Conservation (phyloP, 2,329 filamentous ascomycete species). For the Phoma sp. region DNA sequence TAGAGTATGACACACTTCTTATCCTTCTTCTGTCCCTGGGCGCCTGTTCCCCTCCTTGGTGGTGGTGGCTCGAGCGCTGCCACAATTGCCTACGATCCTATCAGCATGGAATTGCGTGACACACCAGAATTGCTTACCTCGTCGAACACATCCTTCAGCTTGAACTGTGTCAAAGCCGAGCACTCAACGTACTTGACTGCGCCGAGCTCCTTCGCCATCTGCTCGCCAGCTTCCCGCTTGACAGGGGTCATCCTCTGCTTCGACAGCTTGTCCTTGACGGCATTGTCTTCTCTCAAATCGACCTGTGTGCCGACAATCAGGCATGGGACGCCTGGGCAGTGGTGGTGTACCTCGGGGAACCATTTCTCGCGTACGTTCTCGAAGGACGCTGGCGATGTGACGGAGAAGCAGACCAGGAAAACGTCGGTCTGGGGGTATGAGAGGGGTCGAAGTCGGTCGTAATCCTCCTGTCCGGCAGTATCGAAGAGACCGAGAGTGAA, state of each 20-base stretch:
- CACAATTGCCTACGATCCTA: constrained; percentile 76
- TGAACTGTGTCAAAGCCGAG: constrained; percentile 96
- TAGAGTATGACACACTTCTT: constrained; percentile 48
- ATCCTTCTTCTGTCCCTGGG: constrained; percentile 43
- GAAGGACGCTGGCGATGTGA: constrained; percentile 95
- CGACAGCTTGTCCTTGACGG: constrained; percentile 85
- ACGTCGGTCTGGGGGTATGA: constrained; percentile 99
- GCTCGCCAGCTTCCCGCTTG: constrained; percentile 88
- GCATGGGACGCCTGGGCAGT: constrained; percentile 97
- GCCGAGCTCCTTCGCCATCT: constrained; percentile 96
- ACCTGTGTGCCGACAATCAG: constrained; percentile 97
- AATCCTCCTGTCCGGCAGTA: constrained; percentile 99
- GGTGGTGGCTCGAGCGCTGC: constrained; percentile 88
- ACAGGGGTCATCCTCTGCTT: constrained; percentile 98
- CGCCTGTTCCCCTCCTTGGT: constrained; percentile 60
- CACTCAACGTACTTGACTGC: constrained; percentile 99
- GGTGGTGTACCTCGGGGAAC: constrained; percentile 98
- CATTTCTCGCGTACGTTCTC: constrained; percentile 99
- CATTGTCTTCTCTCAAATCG: constrained; percentile 87
- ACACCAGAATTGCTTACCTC: constrained; percentile 68
- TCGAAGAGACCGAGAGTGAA: constrained; percentile 98
- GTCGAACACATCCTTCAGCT: constrained; percentile 98
- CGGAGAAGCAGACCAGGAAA: constrained; percentile 98
- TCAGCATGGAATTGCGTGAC: constrained; percentile 13
- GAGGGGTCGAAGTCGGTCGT: constrained; percentile 92